Evolutionary conservation across 306 rosid genomes (phyloP), one percentile per base, ranked within the genome.

Genomic region (Dryas drummondii): DNA sequence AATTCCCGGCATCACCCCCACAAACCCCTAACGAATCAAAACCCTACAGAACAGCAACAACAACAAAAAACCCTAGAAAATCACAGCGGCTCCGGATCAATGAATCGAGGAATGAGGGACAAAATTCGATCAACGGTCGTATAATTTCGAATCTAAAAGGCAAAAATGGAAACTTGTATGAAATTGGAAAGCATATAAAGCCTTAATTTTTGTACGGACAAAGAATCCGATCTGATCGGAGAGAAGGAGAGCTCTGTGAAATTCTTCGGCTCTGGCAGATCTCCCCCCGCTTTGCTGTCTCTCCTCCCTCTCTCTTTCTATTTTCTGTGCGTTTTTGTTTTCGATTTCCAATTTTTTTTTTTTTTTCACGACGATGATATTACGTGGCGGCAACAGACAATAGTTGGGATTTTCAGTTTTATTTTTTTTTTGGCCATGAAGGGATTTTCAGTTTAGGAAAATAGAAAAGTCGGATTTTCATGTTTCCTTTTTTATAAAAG

Each of bases 191-290:
- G 26, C 59, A 26, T 46, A 49, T 67, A 82, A 78, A 82, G 47
- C 74, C 51, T 72, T 22, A 65, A 59, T 73, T 22, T 83, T 56
- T 77, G 15, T 79, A 72, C 69, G 71, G 69, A 61, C 62, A 64
- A 9, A 72, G 75, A 73, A 70, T 67, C 91, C 93, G 90, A 89
- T 92, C 97, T 59, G 93, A 85, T 85, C 87, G 86, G 89, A 74
- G 79, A 77, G 82, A 73, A 68, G 73, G 62, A 85, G 74, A 75
- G 83, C 71, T 19, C 15, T 61, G 40, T 40, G 71, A 47, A 22
- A 58, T 49, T 41, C n/a, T 82, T 78, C 1, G 64, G 81, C 79
- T 85, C 17, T 40, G 74, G 72, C 76, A 76, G 84, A 83, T 88
- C 79, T 74, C 64, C 76, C 69, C 46, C 37, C 37, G 37, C 77